These are phyloP conservation scores for Pyricularia sp. DNA, from an alignment of 2,329 filamentous ascomycete genomes.

Conservation along the genomic window DNA sequence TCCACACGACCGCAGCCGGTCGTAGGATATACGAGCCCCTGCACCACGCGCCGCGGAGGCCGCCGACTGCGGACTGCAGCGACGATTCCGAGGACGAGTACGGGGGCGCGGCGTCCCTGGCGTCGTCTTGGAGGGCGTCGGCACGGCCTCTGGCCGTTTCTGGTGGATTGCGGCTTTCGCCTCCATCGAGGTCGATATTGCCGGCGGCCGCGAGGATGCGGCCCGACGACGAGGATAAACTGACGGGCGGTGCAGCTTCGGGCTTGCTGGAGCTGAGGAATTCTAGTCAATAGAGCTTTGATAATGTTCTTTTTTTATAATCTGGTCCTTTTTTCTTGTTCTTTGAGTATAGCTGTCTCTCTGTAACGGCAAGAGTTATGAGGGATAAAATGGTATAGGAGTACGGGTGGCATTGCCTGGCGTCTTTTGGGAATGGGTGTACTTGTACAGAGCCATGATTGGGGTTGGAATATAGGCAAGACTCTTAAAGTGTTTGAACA, in stretches of 20 bases:
- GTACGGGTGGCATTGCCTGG: background rate
- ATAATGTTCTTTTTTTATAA: background rate
- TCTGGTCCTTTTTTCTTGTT: background rate
- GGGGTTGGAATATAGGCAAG: background rate
- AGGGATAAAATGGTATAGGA: background rate
- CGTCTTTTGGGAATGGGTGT: background rate
- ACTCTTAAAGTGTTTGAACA: background rate
- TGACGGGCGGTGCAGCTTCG: background rate
- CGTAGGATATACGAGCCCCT: background rate
- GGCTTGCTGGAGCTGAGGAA: background rate
- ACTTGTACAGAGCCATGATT: too few relatives aligned
- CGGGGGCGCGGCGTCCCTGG: background rate
- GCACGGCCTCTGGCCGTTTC: background rate
- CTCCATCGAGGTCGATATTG: background rate
- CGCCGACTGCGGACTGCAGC: background rate
- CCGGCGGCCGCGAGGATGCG: background rate
- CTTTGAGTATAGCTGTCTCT: background rate
- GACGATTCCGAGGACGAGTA: background rate
- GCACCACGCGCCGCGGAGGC: background rate
- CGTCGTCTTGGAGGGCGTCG: background rate
- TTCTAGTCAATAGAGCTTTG: background rate
- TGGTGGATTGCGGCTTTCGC: background rate
- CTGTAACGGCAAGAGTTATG: background rate
- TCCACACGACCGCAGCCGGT: background rate
- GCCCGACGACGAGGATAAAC: background rate